Evolutionary conservation across 2,329 filamentous ascomycete species (phyloP).

Genomic region (Calonectria leucothoes): DNA sequence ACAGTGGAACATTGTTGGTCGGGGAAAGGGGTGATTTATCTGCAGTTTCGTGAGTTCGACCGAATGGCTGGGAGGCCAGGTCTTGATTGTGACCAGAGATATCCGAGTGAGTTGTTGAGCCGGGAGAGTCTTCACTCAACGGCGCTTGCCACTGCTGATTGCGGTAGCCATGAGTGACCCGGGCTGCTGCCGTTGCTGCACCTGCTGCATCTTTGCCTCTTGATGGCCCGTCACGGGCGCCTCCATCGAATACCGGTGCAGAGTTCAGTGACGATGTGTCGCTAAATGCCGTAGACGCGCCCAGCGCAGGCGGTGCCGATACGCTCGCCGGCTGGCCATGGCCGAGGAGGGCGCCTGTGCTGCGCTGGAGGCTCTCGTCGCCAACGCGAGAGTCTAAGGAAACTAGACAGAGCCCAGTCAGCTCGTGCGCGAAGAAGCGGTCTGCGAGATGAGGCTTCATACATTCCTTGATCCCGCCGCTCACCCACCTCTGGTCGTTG

Average conservation of each 20-base stretch:
- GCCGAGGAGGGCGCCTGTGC: not conserved
- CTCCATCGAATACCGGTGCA: not conserved
- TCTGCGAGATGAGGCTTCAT: conserved; percentile 18
- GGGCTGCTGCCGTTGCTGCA: too few relatives aligned
- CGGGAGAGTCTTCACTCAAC: conserved; percentile 7
- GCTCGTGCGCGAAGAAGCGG: not conserved
- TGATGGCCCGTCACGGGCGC: not conserved
- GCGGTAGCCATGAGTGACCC: conserved; percentile 11
- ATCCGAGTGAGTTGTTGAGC: conserved; percentile 17
- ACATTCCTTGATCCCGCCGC: conserved; percentile 50
- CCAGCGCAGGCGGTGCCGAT: not conserved
- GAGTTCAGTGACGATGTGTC: conserved; percentile 10
- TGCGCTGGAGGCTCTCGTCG: not conserved
- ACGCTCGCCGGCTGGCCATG: not conserved
- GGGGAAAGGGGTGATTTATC: conserved; percentile 21
- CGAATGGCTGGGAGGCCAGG: conserved; percentile 2
- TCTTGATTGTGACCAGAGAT: conserved; percentile 12
- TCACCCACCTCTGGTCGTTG: conserved; percentile 51
- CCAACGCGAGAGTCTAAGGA: conserved; percentile 14
- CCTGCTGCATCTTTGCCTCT: conserved; percentile 12
- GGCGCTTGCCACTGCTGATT: conserved; percentile 9
- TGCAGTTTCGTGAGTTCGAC: not conserved
- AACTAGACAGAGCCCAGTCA: conserved; percentile 12
- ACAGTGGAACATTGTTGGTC: conserved; percentile 4
- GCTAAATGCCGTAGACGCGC: not conserved